These are phyloP conservation scores for Reticulascus tulasneorum DNA, from an alignment of 2,329 filamentous ascomycete species.

Conservation along the genomic window DNA sequence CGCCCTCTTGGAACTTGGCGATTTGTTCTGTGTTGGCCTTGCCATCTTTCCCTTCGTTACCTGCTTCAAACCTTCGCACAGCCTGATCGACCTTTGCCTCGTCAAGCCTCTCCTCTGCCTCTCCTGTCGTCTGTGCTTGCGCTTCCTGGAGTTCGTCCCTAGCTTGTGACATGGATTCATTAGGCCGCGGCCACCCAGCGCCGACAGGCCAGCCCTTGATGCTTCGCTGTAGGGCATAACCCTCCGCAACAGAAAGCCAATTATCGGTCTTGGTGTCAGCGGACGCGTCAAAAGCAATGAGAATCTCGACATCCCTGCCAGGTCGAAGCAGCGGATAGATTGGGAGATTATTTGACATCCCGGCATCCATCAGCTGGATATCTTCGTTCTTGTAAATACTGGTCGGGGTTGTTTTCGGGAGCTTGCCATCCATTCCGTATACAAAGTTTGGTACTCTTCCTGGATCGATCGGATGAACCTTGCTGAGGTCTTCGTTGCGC, in stretches of 20 bases:
- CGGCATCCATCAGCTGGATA: constrained; percentile 88
- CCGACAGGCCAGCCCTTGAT: constrained; percentile 94
- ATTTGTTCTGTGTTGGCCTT: constrained; percentile 24
- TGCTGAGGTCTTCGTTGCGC: constrained; percentile 72
- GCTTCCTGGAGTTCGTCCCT: constrained; percentile 64
- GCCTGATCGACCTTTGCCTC: constrained; percentile 51
- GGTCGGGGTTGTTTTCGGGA: constrained; percentile 74
- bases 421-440: constrained; percentile 70
- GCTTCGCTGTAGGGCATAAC: constrained; percentile 83
- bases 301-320: constrained; percentile 80
- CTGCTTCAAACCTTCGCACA: constrained; percentile 18
- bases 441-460: constrained; percentile 87
- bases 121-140: constrained; percentile 53
- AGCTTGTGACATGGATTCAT: constrained; percentile 55
- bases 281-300: constrained; percentile 91
- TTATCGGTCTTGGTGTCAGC: constrained; percentile 93
- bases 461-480: constrained; percentile 92
- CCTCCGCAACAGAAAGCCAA: constrained; percentile 91
- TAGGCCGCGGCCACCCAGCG: constrained; percentile 79
- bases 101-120: constrained; percentile 61
- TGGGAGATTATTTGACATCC: constrained; percentile 97
- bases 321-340: constrained; percentile 91
- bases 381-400: constrained; percentile 69
- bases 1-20: constrained; percentile 35
- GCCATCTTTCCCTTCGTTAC: constrained; percentile 12